phyloP scores from a whole-genome alignment of 2,329 filamentous ascomycete species.

The Verticillium dahliae region DNA sequence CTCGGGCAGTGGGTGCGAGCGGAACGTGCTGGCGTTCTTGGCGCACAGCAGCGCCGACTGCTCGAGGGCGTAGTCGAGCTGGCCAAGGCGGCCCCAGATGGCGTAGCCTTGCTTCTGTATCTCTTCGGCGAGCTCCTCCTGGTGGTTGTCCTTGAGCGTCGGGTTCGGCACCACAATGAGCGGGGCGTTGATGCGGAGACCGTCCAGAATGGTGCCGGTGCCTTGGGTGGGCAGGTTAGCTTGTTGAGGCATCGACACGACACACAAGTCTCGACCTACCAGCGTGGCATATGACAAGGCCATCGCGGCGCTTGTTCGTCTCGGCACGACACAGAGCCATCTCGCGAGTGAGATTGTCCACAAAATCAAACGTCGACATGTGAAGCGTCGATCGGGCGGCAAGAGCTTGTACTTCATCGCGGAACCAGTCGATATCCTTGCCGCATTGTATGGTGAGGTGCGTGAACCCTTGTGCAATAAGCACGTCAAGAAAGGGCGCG shows the following conservation, averaged over 20 bases:
- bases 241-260: neutral
- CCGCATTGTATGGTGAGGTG: conserved; percentile 78
- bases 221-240: conserved; percentile 41
- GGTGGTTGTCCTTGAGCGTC: conserved; percentile 79
- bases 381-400: conserved; percentile 22
- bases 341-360: conserved; percentile 50
- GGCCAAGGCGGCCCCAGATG: conserved; percentile 28
- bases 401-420: neutral
- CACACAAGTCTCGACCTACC: conserved; percentile 46
- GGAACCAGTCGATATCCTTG: conserved; percentile 53
- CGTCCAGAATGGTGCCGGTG: conserved; percentile 83
- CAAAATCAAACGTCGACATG: conserved; percentile 62
- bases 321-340: conserved; percentile 49
- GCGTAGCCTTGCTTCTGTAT: conserved; percentile 71
- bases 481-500: conserved; percentile 52
- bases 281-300: conserved; percentile 82
- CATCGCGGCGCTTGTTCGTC: conserved; percentile 45
- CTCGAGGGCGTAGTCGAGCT: conserved; percentile 10
- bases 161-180: conserved; percentile 89
- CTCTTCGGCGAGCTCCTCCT: conserved; percentile 76
- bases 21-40: conserved; percentile 8
- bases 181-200: conserved; percentile 64
- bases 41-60: conserved; percentile 7
- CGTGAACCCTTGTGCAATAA: conserved; percentile 58
- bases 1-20: conserved; percentile 3